phyloP scores from a whole-genome alignment of 116 monocot species.

The Zostera marina region DNA sequence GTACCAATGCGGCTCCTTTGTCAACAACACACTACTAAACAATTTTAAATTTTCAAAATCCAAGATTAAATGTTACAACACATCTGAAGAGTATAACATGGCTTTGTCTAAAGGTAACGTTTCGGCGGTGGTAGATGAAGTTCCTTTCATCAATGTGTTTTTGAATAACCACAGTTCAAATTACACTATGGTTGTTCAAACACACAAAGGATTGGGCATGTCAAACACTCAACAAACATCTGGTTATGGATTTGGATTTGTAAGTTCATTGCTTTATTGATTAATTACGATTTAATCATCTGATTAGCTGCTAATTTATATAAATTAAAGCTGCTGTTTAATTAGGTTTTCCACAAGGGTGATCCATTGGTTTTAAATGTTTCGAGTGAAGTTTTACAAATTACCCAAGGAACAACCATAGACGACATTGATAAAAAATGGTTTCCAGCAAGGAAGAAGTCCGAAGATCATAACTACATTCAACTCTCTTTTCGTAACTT shows the following conservation, averaged over 20 bases:
- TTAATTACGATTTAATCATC: background rate
- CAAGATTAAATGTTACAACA: slow-evolving; percentile 10
- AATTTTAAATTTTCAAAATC: slow-evolving; percentile 10
- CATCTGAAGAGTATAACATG: slow-evolving; percentile 18
- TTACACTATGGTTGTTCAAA: slow-evolving; percentile 19
- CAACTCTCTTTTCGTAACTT: slow-evolving; percentile 30
- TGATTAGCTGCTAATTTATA: too few relatives aligned
- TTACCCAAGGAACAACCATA: slow-evolving; percentile 25
- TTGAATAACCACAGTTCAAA: slow-evolving; percentile 26
- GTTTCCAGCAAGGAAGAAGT: slow-evolving; percentile 4
- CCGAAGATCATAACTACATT: background rate
- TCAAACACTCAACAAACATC: too few relatives aligned
- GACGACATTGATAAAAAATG: slow-evolving; percentile 17
- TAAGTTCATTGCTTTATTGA: slow-evolving; percentile 9
- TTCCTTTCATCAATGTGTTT: slow-evolving; percentile 43
- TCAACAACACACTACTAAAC: slow-evolving; percentile 15
- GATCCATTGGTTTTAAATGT: slow-evolving; percentile 32
- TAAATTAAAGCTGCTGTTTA: too few relatives aligned
- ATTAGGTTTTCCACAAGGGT: slow-evolving; percentile 46
- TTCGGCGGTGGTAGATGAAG: slow-evolving; percentile 29
- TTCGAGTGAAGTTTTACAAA: slow-evolving; percentile 32
- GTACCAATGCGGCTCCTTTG: slow-evolving; percentile 25
- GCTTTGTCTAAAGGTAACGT: slow-evolving; percentile 22
- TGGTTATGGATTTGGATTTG: slow-evolving; percentile 38
- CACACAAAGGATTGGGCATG: slow-evolving; percentile 3